phyloP scores from a whole-genome alignment of 345 rosid genomes.

The Durio zibethinus region DNA sequence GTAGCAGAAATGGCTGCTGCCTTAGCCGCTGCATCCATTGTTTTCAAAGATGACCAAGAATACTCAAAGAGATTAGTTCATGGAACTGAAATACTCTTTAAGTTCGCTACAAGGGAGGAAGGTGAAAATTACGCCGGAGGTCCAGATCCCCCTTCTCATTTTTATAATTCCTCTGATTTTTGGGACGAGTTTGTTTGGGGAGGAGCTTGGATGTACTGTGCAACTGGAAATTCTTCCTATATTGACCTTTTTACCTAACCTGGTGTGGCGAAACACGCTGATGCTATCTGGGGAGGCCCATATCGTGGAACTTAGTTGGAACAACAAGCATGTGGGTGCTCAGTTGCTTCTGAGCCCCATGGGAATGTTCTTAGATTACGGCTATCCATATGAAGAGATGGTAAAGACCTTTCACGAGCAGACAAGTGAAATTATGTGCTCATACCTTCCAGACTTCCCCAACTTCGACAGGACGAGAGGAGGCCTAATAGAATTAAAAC shows the following conservation, averaged over 20 bases:
- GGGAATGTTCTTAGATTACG: slow-evolving; percentile 82
- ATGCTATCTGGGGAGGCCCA: slow-evolving; percentile 85
- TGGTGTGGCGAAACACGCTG: slow-evolving; percentile 80
- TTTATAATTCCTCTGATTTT: slow-evolving; percentile 80
- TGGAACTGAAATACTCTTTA: slow-evolving; percentile 71
- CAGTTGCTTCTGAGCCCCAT: slow-evolving; percentile 48
- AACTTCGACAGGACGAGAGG: slow-evolving; percentile 69
- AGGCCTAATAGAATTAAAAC: slow-evolving; percentile 82
- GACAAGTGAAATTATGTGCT: slow-evolving; percentile 70
- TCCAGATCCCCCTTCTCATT: slow-evolving; percentile 46
- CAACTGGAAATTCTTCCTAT: slow-evolving; percentile 78
- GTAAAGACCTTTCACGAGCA: slow-evolving; percentile 79
- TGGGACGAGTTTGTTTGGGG: slow-evolving; percentile 99
- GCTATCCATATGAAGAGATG: slow-evolving; percentile 89
- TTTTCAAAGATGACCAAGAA: slow-evolving; percentile 79
- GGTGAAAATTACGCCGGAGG: slow-evolving; percentile 71
- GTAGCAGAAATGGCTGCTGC: slow-evolving; percentile 99
- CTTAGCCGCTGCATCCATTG: slow-evolving; percentile 87
- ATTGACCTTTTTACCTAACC: slow-evolving; percentile 73
- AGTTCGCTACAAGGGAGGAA: slow-evolving; percentile 62
- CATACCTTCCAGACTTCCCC: slow-evolving; percentile 53
- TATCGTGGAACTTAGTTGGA: slow-evolving; percentile 91
- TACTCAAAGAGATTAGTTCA: slow-evolving; percentile 90
- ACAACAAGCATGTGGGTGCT: slow-evolving; percentile 93
- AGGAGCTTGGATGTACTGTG: slow-evolving; percentile 89